Conservation (phyloP, 148 eudicot genomes). For the Rhododendron simsii region DNA sequence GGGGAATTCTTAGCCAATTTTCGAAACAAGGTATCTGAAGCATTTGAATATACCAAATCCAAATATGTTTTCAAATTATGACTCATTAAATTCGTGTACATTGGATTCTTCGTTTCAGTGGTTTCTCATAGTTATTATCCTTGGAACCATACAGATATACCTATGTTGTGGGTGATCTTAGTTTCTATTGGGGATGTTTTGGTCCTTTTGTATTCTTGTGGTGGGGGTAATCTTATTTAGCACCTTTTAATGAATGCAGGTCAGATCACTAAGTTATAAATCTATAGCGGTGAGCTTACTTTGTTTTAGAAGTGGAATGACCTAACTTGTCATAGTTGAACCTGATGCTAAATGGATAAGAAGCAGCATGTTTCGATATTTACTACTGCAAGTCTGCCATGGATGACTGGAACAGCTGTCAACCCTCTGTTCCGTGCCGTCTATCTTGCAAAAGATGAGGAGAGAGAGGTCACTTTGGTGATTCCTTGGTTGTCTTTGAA, state of each 20-base stretch:
- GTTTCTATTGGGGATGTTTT: neutral
- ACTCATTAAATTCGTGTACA: neutral
- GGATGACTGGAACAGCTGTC: conserved; percentile 97
- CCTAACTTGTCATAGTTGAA: neutral
- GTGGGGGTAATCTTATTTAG: neutral
- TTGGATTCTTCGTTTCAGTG: neutral
- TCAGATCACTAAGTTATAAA: neutral
- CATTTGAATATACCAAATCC: neutral
- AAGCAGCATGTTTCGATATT: conserved; percentile 81
- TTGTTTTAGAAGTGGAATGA: neutral
- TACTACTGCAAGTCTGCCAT: conserved; percentile 97
- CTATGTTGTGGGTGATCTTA: neutral
- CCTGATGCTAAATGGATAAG: conserved; percentile 52
- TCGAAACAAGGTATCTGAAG: neutral
- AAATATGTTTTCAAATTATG: neutral
- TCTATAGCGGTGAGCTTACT: neutral
- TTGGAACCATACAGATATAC: neutral
- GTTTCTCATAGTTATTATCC: neutral
- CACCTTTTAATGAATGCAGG: neutral
- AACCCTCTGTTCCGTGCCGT: conserved; percentile 95
- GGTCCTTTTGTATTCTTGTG: no score
- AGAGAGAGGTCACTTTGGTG: conserved; percentile 66
- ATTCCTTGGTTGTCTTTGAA: conserved; percentile 81
- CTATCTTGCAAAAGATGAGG: conserved; percentile 69
- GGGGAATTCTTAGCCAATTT: neutral